Conservation (phyloP, 176 grass and related monocot species). For the Alloteropsis semialata region DNA sequence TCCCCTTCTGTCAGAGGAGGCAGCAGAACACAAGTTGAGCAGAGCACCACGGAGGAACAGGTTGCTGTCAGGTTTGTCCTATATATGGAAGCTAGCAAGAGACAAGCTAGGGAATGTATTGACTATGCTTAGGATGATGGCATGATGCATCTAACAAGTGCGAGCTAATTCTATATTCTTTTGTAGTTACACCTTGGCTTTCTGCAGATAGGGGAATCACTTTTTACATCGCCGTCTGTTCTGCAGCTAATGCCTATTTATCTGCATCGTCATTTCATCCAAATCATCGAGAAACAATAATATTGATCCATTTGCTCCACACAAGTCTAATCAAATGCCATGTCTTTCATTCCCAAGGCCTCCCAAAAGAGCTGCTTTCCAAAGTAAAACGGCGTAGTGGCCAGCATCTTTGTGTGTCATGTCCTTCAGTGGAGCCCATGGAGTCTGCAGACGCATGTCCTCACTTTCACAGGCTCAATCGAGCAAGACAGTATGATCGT, state of each 20-base stretch:
- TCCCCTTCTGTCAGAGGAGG: neutral
- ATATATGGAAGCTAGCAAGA: conserved; percentile 30
- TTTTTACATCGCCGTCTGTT: too few species aligned
- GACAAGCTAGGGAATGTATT: neutral
- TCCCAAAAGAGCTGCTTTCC: conserved; percentile 44
- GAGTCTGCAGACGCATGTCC: too few species aligned
- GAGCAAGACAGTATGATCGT: neutral
- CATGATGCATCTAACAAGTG: conserved; percentile 13
- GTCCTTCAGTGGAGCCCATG: conserved; percentile 33
- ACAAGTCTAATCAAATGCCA: conserved; percentile 26
- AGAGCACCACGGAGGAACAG: neutral
- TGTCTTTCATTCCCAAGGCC: conserved; percentile 32
- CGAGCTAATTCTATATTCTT: neutral
- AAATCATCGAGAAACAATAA: neutral
- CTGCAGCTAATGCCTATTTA: neutral
- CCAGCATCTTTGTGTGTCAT: conserved; percentile 7
- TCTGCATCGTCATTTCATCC: neutral
- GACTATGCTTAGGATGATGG: neutral
- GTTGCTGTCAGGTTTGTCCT: conserved; percentile 25
- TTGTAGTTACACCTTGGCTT: neutral
- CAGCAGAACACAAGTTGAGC: conserved; percentile 22
- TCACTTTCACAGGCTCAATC: neutral
- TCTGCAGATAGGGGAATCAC: too few species aligned
- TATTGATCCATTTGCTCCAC: neutral
- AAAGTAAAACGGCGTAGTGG: neutral